Evolutionary conservation across 495 filamentous ascomycete species (phyloP).

Genomic region (Penicillium cosmopolitanum): DNA sequence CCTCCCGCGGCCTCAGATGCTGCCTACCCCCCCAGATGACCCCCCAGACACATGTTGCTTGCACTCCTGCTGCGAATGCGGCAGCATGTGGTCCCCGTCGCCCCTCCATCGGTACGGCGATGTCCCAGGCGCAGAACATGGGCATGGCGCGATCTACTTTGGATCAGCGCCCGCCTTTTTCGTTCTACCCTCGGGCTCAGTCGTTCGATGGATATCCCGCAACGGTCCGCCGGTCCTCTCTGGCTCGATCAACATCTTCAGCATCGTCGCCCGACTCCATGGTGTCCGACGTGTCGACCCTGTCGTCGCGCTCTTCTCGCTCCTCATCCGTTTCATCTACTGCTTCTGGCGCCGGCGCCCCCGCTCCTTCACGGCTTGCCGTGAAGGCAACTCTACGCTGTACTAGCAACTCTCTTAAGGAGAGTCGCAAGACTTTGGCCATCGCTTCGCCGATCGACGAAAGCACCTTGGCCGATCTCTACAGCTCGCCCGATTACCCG

Average conservation of each 20-base stretch:
- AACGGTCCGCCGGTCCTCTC: slow-evolving; percentile 69
- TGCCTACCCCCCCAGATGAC: slow-evolving; percentile 80
- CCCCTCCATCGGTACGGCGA: slow-evolving; percentile 76
- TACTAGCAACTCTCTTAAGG: slow-evolving; percentile 60
- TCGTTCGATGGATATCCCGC: slow-evolving; percentile 51
- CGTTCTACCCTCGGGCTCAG: slow-evolving; percentile 57
- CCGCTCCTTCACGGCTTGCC: slow-evolving; percentile 67
- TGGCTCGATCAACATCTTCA: slow-evolving; percentile 75
- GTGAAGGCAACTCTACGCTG: slow-evolving; percentile 83
- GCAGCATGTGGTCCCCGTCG: slow-evolving; percentile 54
- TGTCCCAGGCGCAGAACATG: slow-evolving; percentile 72
- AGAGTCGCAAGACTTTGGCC: slow-evolving; percentile 42
- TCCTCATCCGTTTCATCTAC: slow-evolving; percentile 76
- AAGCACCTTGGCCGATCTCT: slow-evolving; percentile 49
- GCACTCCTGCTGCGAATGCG: slow-evolving; percentile 91
- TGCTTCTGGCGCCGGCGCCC: slow-evolving; percentile 68
- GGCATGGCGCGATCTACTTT: slow-evolving; percentile 67
- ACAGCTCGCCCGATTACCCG: slow-evolving; percentile 65
- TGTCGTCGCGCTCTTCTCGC: slow-evolving; percentile 64
- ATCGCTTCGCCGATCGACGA: slow-evolving; percentile 54
- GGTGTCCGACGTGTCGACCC: slow-evolving; percentile 77
- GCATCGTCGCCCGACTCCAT: slow-evolving; percentile 89
- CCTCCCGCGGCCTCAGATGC: slow-evolving; percentile 63
- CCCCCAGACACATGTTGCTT: slow-evolving; percentile 71
- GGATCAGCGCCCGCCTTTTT: slow-evolving; percentile 51